A percentile compares a stretch with the other conserved stretches of the same genome.
Conservation (phyloP, 495 filamentous ascomycete genomes). For the Massariosphaeria phaeospora region DNA sequence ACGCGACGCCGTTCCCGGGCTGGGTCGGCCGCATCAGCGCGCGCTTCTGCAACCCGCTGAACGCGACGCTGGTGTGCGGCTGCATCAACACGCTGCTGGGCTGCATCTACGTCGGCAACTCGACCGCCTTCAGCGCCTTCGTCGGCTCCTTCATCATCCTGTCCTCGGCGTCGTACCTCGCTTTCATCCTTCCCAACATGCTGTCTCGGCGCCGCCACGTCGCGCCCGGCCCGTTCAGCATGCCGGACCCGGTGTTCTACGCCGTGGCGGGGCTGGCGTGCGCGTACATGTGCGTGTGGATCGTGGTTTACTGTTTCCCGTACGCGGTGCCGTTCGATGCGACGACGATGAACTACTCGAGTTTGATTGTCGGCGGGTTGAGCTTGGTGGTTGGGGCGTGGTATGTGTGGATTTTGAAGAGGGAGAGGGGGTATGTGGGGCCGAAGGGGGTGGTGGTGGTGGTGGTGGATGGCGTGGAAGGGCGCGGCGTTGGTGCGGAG, state of each 20-base stretch:
- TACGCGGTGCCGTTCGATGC: slow-evolving; percentile 34
- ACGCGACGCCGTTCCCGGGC: slow-evolving; percentile 52
- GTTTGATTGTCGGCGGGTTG: slow-evolving; percentile 33
- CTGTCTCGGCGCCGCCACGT: slow-evolving; percentile 60
- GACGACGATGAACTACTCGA: slow-evolving; percentile 38
- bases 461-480: slow-evolving; percentile 31
- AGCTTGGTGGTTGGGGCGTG: slow-evolving; percentile 29
- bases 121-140: slow-evolving; percentile 71
- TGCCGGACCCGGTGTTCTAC: slow-evolving; percentile 57
- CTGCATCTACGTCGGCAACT: slow-evolving; percentile 66
- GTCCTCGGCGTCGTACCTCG: slow-evolving; percentile 65
- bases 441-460: slow-evolving; percentile 20
- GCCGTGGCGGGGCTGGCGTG: slow-evolving; percentile 56
- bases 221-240: slow-evolving; percentile 62
- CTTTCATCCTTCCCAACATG: slow-evolving; percentile 71
- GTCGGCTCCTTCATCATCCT: slow-evolving; percentile 72
- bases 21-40: slow-evolving; percentile 49
- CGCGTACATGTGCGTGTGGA: slow-evolving; percentile 62
- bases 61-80: slow-evolving; percentile 61
- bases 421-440: slow-evolving; percentile 32
- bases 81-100: slow-evolving; percentile 61
- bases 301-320: slow-evolving; percentile 70
- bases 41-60: slow-evolving; percentile 58
- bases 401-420: slow-evolving; percentile 33
- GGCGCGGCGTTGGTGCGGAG: slow-evolving; percentile 7